These are phyloP conservation scores for Trametes maxima DNA, from an alignment of 768 basidiomycete species.

Conservation along the genomic window DNA sequence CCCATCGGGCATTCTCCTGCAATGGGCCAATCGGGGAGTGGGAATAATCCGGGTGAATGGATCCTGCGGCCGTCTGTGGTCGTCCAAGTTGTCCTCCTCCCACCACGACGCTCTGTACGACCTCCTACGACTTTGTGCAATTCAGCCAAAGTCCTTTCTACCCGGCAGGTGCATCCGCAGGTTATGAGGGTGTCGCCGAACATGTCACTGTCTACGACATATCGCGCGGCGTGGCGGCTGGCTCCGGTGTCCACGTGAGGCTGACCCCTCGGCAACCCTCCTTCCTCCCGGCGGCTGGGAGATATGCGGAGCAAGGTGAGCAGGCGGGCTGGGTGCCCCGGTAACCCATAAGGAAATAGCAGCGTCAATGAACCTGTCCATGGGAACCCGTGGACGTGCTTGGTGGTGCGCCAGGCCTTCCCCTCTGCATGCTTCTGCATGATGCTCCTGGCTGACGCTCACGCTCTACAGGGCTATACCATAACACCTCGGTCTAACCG, in stretches of 20 bases:
- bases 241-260: conserved; percentile 14
- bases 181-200: not conserved
- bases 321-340: not conserved
- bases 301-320: not conserved
- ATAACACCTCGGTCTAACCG: conserved; percentile 15
- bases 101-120: not conserved
- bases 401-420: conserved; percentile 12
- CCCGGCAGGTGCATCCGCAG: too few relatives aligned
- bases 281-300: conserved; percentile 1
- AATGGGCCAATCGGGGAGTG: not conserved
- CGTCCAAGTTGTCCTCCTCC: too few relatives aligned
- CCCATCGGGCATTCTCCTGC: not conserved
- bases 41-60: not conserved
- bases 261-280: conserved; percentile 4
- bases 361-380: not conserved
- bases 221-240: not conserved
- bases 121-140: not conserved
- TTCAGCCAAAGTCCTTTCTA: too few relatives aligned
- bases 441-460: conserved; percentile 14
- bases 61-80: not conserved
- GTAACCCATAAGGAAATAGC: not conserved
- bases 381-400: conserved; percentile 10
- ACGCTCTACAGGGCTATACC: conserved; percentile 8
- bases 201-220: not conserved
- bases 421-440: conserved; percentile 14